Percentiles rank a stretch among this genome's conserved stretches.
Evolutionary conservation across 495 filamentous ascomycete species (phyloP).

Genomic region (Hypoxylon fuscum): DNA sequence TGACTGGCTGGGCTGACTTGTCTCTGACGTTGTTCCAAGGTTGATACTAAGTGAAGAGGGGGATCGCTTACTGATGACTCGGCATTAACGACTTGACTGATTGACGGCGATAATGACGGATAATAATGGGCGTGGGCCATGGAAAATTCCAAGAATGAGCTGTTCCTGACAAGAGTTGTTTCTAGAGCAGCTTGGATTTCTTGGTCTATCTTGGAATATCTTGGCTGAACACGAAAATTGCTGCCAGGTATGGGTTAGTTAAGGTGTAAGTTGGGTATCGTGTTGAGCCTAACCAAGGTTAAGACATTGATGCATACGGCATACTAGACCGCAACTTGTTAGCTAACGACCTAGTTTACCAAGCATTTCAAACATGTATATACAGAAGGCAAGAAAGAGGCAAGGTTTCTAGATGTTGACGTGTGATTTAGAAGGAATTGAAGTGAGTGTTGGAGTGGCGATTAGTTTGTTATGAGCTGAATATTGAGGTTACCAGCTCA

Average conservation of each 20-base stretch:
- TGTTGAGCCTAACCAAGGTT: conserved; percentile 30
- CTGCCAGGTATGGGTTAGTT: conserved; percentile 27
- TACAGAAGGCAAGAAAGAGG: neutral
- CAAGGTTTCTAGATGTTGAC: neutral
- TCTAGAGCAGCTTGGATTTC: conserved; percentile 27
- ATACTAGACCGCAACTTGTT: conserved; percentile 23
- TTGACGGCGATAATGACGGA: conserved; percentile 3
- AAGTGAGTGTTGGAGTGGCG: neutral
- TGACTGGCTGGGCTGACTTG: conserved; percentile 27
- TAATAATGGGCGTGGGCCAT: no score
- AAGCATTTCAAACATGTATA: neutral
- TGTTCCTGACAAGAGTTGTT: conserved; percentile 22
- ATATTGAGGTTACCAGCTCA: no score
- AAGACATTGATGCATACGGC: conserved; percentile 24
- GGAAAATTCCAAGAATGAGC: conserved; percentile 4
- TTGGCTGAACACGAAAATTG: conserved; percentile 29
- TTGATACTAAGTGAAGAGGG: neutral
- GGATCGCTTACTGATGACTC: neutral
- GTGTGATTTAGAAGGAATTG: neutral
- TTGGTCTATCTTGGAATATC: no score
- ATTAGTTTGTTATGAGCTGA: neutral
- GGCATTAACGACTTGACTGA: neutral
- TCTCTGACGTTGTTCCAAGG: conserved; percentile 6
- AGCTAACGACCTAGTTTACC: neutral
- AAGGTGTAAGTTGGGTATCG: conserved; percentile 29